Evolutionary conservation across 2,329 filamentous ascomycete species (phyloP), one percentile per base, ranked within the genome.

Genomic region (Sporothrix dimorphospora): DNA sequence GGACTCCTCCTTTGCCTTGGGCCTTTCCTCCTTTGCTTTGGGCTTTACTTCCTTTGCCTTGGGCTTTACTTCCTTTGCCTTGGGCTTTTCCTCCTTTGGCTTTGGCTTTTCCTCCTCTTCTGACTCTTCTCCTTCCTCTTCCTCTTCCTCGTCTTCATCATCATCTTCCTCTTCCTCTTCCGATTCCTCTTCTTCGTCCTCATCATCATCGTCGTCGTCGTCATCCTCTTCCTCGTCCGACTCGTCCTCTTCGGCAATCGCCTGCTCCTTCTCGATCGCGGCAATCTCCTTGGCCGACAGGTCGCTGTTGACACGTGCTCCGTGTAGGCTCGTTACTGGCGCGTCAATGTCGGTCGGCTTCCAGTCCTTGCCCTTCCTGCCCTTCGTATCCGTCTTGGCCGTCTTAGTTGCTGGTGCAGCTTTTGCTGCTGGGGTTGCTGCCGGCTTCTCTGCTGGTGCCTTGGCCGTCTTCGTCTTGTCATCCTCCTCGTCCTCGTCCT

Each of bases 191-290:
- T 76, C 77, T 8, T 78, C 75, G 4, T 79, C 77, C 5, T 80
- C 78, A 0, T 78, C 77, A 8, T 81, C 76, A 1, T 79, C 80
- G 1, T 78, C 78, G 8, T 80, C 77, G 4, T 81, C 77, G 6
- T 81, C 76, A 1, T 79, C 80, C 0, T 78, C 78, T 9, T 80
- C 78, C 4, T 79, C 78, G 71, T 83, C 80, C 30, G 78, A 69
- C 57, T 81, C 79, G 0, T 80, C 75, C 72, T 80, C 82, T 78
- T 86, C 83, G 67, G 81, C 78, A 27, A 83, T 83, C 19, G 79
- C 77, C 77, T 82, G 78, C 24, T 79, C 78, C 74, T 80, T 80
- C 76, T 84, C 83, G 12, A 82, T 75, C 11, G 79, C 81, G 30
- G 81, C 79, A 70, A 82, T 82, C 75, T 83, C 80, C 66, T 81